Base-by-base conservation (phyloP, 1,284 basidiomycete genomes). In the Rhodofomes roseus region DNA sequence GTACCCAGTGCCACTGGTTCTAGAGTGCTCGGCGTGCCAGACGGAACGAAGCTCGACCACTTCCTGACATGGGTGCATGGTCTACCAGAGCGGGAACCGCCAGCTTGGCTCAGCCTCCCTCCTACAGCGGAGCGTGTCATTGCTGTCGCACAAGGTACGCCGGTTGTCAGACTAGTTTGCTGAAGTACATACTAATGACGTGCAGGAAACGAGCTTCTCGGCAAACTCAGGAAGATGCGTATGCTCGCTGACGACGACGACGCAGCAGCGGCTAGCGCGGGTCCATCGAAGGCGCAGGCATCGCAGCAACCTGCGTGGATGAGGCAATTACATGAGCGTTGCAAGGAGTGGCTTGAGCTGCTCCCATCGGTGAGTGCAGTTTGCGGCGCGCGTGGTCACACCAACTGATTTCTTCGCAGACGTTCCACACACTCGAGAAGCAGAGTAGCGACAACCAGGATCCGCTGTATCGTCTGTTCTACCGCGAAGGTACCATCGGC, bases 271-370 rank as follows among this genome's bases (percentile, higher is more conserved):
- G 72, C 80, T 23, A 66, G 78, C 1, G 72, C 78, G 23, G 78
- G 79, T 23, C 76, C 83, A n/a, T 75, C 83, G 7, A 86, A 88
- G 67, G 79, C 82, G 34, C 84, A 85, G 57, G 75, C 83, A 1
- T 81, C 82, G 4, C 85, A 89, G 58, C 90, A 94, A 70, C 95
- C 95, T 2, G 90, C 90, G 0, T 97, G 95, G 95, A 97, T 97
- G 95, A 84, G 90, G 41, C 81, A 84, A 18, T 77, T 97, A 37
- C 80, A 88, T 57, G 86, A 90, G 50, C 87, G 92, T 50, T 92
- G 92, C 68, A 80, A 83, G 50, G 91, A 94, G 71, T 96, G 94
- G 93, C 79, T 95, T 40, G 78, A 77, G 7, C 80, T 83, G 54
- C 75, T 97, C 4, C 95, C 94, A 50, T 75, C 81, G 58, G 94